Evolutionary conservation across 306 rosid species (phyloP).

Genomic region (Amphicarpaea edgeworthii): DNA sequence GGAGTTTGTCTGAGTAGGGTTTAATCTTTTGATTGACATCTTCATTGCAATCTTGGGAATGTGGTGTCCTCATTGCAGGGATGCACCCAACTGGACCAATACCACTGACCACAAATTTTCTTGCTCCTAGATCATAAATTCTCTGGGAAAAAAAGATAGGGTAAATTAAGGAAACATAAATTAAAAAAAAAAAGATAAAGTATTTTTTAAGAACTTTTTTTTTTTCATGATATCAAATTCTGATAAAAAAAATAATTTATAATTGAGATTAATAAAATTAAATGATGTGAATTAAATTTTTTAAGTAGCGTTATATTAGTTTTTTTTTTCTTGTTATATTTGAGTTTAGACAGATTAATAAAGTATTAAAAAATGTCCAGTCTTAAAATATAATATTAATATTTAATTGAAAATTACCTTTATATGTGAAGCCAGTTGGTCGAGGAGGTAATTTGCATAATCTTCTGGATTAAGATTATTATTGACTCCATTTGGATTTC

Average conservation of each 20-base stretch:
- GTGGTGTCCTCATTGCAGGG: neutral
- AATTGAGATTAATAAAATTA: too few relatives aligned
- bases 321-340: too few relatives aligned
- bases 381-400: neutral
- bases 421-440: conserved; percentile 9
- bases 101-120: conserved; percentile 24
- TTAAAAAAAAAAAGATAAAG: neutral
- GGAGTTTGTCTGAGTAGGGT: conserved; percentile 24
- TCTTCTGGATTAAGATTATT: neutral
- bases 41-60: conserved; percentile 26
- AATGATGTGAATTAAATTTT: too few relatives aligned
- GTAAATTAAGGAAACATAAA: neutral
- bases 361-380: neutral
- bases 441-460: conserved; percentile 30
- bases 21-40: conserved; percentile 22
- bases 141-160: neutral
- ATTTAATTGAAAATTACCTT: conserved; percentile 14
- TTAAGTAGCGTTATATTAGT: too few relatives aligned
- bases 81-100: conserved; percentile 39
- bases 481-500: neutral
- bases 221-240: too few relatives aligned
- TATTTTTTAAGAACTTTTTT: too few relatives aligned
- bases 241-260: too few relatives aligned
- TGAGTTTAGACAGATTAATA: too few relatives aligned
- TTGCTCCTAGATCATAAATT: conserved; percentile 39